phyloP scores from a whole-genome alignment of 495 filamentous ascomycete genomes.

The Staphylotrichum longicolle region DNA sequence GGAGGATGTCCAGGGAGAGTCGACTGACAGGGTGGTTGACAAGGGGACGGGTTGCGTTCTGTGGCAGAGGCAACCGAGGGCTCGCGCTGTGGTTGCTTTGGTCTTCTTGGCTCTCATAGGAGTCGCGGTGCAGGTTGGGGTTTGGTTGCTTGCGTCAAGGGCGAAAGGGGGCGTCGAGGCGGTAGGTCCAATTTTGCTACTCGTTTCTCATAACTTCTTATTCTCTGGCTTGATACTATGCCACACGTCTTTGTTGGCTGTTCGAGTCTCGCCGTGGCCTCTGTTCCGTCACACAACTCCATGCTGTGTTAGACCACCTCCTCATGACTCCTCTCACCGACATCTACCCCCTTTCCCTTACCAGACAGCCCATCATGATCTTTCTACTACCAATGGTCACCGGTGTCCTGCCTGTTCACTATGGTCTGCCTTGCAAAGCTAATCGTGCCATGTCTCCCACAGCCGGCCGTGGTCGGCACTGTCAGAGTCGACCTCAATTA shows the following conservation, averaged over 20 bases:
- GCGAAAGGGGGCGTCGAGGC: not conserved
- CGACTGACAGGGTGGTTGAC: too few species aligned
- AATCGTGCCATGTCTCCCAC: not conserved
- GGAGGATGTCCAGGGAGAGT: too few species aligned
- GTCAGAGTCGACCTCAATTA: slow-evolving; percentile 42
- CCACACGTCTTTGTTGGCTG: too few species aligned
- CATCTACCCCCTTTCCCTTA: too few species aligned
- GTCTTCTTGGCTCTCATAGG: not conserved
- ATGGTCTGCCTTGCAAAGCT: not conserved
- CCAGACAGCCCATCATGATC: too few species aligned
- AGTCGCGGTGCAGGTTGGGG: not conserved
- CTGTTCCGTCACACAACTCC: too few species aligned
- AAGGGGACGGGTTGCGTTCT: not conserved
- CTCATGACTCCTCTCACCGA: too few species aligned
- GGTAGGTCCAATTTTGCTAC: not conserved
- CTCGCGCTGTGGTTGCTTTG: not conserved
- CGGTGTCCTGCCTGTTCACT: not conserved
- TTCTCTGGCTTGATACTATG: not conserved
- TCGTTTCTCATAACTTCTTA: not conserved
- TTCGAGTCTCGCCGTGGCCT: too few species aligned
- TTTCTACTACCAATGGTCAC: too few species aligned
- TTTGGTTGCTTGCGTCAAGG: slow-evolving; percentile 1
- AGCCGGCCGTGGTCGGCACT: slow-evolving; percentile 16
- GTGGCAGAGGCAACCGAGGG: not conserved
- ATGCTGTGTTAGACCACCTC: too few species aligned